Evolutionary conservation across 768 basidiomycete genomes (phyloP), one percentile per base, ranked within the genome.

Genomic region (Sarcodon sp.): DNA sequence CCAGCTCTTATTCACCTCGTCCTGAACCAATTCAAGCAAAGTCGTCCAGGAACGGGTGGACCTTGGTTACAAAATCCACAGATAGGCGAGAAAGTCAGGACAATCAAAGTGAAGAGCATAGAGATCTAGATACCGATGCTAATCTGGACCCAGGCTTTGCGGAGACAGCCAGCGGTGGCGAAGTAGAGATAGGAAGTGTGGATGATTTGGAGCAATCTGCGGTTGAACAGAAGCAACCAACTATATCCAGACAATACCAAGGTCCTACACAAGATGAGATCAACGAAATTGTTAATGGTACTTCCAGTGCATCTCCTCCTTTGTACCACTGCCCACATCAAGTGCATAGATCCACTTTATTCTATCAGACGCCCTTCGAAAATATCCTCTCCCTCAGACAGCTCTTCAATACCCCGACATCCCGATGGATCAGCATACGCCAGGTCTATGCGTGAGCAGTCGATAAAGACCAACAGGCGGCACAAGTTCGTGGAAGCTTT

Each of bases 401-500:
- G 48, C 13, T 33, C 48, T n/a, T 43, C 50, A 31, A 43, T 34
- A 35, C 47, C 49, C 21, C 53, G 35, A 27, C 37, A 31, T 18
- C 11, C 32, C 16, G 35, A 36, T 33, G 21, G 45, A 18, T 43
- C 46, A 13, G 46, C 41, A 35, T 48, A 54, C 1, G 79, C 77
- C 57, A 83, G 78, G 54, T 70, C 84, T 13, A 66, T 76, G 58
- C 76, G 86, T 16, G 83, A 87, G 62, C 73, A 76, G 13, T 89
- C 87, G 8, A 84, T 89, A 60, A 76, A 79, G 49, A 79, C 82
- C 9, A 87, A 84, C 58, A 74, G 85, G 54, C 76, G 79, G 47
- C 73, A 80, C 51, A 92, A 89, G 58, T 91, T 94, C 59, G 66
- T 87, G 36, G 82, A 86, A 50, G 90, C 86, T 61, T 65, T 94